phyloP scores from a whole-genome alignment of 345 rosid genomes.

The Ricinus communis region DNA sequence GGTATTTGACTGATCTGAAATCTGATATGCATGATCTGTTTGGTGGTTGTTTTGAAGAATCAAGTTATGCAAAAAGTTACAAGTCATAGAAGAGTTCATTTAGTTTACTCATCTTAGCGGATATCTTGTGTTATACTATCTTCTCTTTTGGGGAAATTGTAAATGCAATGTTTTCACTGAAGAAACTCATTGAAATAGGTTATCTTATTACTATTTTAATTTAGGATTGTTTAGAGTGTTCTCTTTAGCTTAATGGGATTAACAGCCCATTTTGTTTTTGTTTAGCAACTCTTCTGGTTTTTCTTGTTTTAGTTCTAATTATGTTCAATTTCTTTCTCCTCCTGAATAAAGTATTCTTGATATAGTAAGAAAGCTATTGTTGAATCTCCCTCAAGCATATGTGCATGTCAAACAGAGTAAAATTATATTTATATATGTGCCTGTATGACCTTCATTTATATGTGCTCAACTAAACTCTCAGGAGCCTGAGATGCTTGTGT shows the following conservation, averaged over 20 bases:
- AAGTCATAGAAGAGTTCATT: background rate
- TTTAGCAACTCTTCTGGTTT: background rate
- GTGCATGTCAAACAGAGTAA: too few relatives aligned
- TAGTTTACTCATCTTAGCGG: background rate
- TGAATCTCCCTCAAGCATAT: too few relatives aligned
- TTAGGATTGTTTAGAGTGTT: background rate
- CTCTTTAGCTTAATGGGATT: background rate
- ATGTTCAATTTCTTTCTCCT: background rate
- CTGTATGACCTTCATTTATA: too few relatives aligned
- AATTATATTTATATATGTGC: too few relatives aligned
- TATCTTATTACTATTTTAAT: background rate
- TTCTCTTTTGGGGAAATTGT: background rate
- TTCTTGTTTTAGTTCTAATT: background rate
- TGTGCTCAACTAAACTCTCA: too few relatives aligned
- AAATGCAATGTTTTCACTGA: background rate
- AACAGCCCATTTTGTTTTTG: background rate
- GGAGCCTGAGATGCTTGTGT: background rate
- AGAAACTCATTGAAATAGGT: background rate
- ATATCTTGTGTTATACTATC: background rate
- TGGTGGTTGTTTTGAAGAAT: background rate
- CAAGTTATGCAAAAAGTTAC: too few relatives aligned
- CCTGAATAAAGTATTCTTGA: too few relatives aligned
- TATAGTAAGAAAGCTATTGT: too few relatives aligned
- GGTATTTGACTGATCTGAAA: background rate
- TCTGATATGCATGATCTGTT: background rate